These are phyloP conservation scores for Neurospora discreta DNA, from an alignment of 495 filamentous ascomycete genomes.

Conservation along the genomic window DNA sequence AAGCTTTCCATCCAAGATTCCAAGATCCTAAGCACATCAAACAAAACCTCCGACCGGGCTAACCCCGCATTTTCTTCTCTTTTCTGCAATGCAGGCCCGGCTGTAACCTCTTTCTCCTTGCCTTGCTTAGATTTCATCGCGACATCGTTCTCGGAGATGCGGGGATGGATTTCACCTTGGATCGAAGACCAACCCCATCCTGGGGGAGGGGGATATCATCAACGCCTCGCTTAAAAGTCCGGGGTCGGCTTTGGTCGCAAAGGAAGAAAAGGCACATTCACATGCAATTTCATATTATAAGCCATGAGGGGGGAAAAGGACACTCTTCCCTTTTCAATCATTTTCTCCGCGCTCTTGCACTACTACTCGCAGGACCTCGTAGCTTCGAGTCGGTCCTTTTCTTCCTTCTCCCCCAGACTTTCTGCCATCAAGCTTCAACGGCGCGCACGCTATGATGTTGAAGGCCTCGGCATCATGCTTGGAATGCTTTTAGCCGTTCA, in stretches of 20 bases:
- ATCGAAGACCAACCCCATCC: not conserved
- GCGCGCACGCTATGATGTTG: not conserved
- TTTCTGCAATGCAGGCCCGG: not conserved
- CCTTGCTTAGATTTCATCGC: not conserved
- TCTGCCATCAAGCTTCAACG: not conserved
- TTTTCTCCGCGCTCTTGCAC: constrained; percentile 12
- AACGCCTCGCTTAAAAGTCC: not conserved
- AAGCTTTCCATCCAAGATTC: not conserved
- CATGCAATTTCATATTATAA: not conserved
- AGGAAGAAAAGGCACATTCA: not conserved
- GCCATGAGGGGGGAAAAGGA: not conserved
- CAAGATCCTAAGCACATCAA: not conserved
- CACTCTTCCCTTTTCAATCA: not conserved
- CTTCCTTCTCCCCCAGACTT: not conserved
- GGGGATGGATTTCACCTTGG: not conserved
- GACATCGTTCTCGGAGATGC: not conserved
- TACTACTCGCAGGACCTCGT: constrained; percentile 7
- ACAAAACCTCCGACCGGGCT: not conserved
- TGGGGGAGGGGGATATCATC: not conserved
- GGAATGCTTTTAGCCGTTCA: not conserved
- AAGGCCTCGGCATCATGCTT: not conserved
- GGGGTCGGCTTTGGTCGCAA: not conserved
- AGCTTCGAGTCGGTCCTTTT: constrained; percentile 19
- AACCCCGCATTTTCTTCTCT: not conserved
- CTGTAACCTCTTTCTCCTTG: not conserved